phyloP scores from a whole-genome alignment of 169 alveolate species.

The Condylostoma magnum region DNA sequence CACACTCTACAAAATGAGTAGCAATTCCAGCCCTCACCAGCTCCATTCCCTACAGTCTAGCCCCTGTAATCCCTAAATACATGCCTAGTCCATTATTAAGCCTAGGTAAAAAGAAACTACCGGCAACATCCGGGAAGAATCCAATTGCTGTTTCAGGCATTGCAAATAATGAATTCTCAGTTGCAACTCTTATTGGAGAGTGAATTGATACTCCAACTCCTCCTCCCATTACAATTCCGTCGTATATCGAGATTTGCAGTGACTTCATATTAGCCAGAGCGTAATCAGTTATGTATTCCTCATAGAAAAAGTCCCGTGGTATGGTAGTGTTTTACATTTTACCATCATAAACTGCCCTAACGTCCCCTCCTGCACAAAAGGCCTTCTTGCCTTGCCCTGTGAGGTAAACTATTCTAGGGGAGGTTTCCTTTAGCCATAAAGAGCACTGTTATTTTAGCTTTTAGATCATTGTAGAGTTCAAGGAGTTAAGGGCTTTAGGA shows the following conservation, averaged over 20 bases:
- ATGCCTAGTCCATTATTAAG: constrained; percentile 71
- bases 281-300: constrained; percentile 72
- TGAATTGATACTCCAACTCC: constrained; percentile 89
- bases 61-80: constrained; percentile 81
- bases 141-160: constrained; percentile 92
- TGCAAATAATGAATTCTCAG: constrained; percentile 83
- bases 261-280: constrained; percentile 65
- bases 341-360: constrained; percentile 60
- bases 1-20: constrained; percentile 65
- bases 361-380: constrained; percentile 90
- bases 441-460: not conserved
- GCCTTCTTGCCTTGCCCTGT: constrained; percentile 73
- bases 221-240: constrained; percentile 90
- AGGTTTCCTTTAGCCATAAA: constrained; percentile 17
- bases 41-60: constrained; percentile 72
- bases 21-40: constrained; percentile 80
- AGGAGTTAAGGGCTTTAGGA: constrained; percentile 42
- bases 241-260: constrained; percentile 63
- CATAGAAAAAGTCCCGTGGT: constrained; percentile 51
- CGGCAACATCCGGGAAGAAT: constrained; percentile 88
- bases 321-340: constrained; percentile 31
- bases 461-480: constrained; percentile 32
- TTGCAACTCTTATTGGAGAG: constrained; percentile 79
- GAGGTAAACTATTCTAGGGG: constrained; percentile 41
- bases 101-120: constrained; percentile 77